Evolutionary conservation across 1,139 yeast genomes (phyloP), one percentile per base, ranked within the genome.

Genomic region (Hyphopichia pseudoburtonii): DNA sequence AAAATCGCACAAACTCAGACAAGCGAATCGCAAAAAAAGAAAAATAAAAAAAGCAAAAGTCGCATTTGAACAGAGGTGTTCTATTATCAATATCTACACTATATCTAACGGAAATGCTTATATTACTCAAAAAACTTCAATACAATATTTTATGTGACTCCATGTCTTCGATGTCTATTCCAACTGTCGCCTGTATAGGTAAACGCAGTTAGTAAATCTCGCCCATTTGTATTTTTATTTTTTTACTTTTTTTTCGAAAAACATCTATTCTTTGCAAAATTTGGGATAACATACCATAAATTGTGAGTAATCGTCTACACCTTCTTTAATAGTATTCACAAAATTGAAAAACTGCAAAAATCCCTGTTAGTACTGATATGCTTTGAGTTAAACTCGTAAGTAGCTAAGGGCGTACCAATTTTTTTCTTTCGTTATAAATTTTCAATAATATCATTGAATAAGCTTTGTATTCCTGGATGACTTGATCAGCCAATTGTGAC

Each of bases 221-320:
- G n/a, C n/a, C 11, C 32, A 44, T 40, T 21, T 27, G 4, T 14
- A 17, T 12, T 27, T 31, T 27, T 26, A 30, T 30, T 32, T 26
- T 16, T n/a, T 7, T 7, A 21, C 23, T 21, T 21, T 7, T 10
- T 21, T 21, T 21, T 21, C 10, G 17, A 7, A 7, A 5, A n/a
- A n/a, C n/a, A n/a, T n/a, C n/a, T n/a, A n/a, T n/a, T n/a, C n/a
- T n/a, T n/a, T n/a, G n/a, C n/a, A n/a, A n/a, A n/a, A n/a, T n/a
- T n/a, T n/a, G n/a, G n/a, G 5, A 30, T 37, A 12, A 42, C 45
- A n/a, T 40, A 42, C 45, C 34, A 42, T 22, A n/a, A 40, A 28
- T 15, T 15, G 17, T 22, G 30, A 28, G 28, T 33, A 42, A 32
- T 40, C 32, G n/a, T 42, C 42, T n/a, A 40, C 31, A 10, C 37